phyloP scores from a whole-genome alignment of 176 grass and related monocot species.

The Juncus effusus region DNA sequence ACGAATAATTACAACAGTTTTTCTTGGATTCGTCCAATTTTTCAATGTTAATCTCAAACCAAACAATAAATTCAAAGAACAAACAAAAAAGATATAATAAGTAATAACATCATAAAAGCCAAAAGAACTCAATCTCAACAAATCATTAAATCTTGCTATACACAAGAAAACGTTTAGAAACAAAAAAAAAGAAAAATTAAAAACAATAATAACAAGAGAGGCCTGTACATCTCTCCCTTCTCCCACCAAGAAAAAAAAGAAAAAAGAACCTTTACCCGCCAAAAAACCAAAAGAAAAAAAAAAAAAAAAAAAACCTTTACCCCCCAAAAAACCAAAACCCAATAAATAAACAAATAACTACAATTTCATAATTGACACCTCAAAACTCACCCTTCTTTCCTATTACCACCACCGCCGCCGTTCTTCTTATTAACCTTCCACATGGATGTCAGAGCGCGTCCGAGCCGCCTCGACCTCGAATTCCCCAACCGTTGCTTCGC shows the following conservation, averaged over 20 bases:
- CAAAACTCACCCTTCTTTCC: neutral
- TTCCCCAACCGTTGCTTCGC: constrained; percentile 25
- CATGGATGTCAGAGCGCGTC: constrained; percentile 35
- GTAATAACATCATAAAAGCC: neutral
- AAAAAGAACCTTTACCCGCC: neutral
- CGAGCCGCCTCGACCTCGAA: constrained; percentile 43
- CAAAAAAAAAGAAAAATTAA: neutral
- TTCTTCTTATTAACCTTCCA: constrained; percentile 30
- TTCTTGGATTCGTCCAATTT: no score
- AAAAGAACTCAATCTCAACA: neutral
- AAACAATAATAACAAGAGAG: neutral
- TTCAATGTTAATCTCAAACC: no score
- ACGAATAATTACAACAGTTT: no score
- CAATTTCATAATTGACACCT: neutral
- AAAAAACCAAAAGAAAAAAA: neutral
- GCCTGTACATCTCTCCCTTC: constrained; percentile 18
- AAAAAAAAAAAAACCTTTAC: constrained; percentile 10
- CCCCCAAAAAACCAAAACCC: constrained; percentile 1
- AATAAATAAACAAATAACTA: constrained; percentile 18
- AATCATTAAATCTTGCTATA: constrained; percentile 14
- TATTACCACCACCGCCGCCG: neutral
- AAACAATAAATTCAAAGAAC: no score
- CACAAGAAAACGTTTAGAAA: neutral
- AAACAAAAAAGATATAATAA: neutral
- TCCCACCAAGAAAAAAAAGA: constrained; percentile 6